Base-by-base conservation (phyloP, 768 basidiomycete genomes). In the Cantharellus anzutake region DNA sequence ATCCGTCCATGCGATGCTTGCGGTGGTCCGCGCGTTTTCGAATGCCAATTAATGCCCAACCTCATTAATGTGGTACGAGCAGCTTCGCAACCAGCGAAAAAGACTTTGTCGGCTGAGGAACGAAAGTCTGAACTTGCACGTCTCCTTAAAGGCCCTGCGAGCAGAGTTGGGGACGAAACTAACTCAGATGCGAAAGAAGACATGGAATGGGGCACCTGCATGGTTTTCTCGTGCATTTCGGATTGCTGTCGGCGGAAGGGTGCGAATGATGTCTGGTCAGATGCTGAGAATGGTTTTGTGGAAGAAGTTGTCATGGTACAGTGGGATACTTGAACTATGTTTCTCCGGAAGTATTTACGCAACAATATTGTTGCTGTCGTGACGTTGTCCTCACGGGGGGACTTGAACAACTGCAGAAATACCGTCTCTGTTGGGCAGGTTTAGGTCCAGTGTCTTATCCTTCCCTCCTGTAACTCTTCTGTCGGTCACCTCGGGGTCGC, bases 141-240 rank as follows among this genome's bases (percentile, higher is more conserved):
- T 42, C 73, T 72, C 34, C 67, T 88, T 62, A 79, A 80, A 65
- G 74, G 73, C 5, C 38, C n/a, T 35, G 55, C 35, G 3, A 34
- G 20, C 20, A 29, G 20, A 29, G 20, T 29, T 29, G 20, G 20
- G 20, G 20, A 29, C 20, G 20, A 29, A 29, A 29, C 20, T 29
- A 1, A 29, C 20, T 29, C 20, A 29, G 20, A 29, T 29, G 20
- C 20, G 20, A 48, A 11, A 11, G 52, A 37, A 7, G 52, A 55
- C 0, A 92, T 98, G 88, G 90, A 93, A 61, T 98, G 92, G 90
- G 94, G 94, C 0, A 93, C 86, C 1, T 82, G 84, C 60, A 74
- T 94, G 73, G 75, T 98, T 5, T 94, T 92, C 71, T 86, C 86
- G 1, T 97, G 94, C 66, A 77, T 78, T 65, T 76, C 76, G 52